A percentile compares a stretch with the other conserved stretches of the same genome.
phyloP scores from a whole-genome alignment of 2,329 filamentous ascomycete genomes.

The Myriangium duriaei region DNA sequence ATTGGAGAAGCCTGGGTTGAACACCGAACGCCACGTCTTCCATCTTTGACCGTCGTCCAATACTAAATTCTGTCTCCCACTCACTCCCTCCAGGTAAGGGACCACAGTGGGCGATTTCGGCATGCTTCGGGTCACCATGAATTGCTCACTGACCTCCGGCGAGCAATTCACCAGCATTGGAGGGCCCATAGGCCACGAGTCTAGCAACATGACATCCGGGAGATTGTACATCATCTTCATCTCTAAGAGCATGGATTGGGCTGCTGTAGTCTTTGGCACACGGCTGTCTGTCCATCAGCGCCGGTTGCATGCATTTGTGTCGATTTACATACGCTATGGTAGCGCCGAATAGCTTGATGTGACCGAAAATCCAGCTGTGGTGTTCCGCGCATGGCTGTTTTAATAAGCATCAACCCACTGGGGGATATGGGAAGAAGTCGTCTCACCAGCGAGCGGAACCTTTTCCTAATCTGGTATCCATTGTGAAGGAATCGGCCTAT shows the following conservation, averaged over 20 bases:
- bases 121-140: conserved; percentile 23
- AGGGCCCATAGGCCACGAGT: conserved; percentile 31
- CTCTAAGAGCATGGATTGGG: conserved; percentile 23
- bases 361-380: conserved; percentile 8
- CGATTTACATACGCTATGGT: not conserved
- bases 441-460: not conserved
- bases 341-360: conserved; percentile 1
- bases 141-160: conserved; percentile 26
- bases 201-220: conserved; percentile 30
- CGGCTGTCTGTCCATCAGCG: no score
- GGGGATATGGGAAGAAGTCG: not conserved
- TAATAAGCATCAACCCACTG: not conserved
- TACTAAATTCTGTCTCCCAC: conserved; percentile 27
- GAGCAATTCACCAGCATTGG: conserved; percentile 26
- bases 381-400: not conserved
- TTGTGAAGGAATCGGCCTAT: conserved; percentile 1
- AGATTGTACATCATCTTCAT: conserved; percentile 27
- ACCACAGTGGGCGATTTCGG: conserved; percentile 23
- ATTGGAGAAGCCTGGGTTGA: conserved; percentile 31
- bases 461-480: conserved; percentile 5
- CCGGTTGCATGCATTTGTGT: no score
- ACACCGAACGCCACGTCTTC: conserved; percentile 32
- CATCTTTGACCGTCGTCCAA: conserved; percentile 26
- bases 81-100: conserved; percentile 24
- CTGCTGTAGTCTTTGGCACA: conserved; percentile 17